A percentile compares a stretch with the other conserved stretches of the same genome.
Conservation (phyloP, 768 basidiomycete species). For the Pleurotus citrinopileatus region DNA sequence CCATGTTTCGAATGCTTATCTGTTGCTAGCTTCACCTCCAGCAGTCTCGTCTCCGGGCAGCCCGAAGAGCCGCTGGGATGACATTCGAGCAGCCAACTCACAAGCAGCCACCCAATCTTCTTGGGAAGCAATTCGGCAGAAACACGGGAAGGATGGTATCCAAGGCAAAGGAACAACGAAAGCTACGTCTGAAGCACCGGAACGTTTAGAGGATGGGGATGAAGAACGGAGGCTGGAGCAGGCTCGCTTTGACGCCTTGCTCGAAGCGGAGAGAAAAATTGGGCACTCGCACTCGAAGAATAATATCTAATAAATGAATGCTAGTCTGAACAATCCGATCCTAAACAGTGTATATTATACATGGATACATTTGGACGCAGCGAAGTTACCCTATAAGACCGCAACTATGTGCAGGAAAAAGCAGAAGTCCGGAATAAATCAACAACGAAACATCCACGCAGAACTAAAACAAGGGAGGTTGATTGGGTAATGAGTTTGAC, state of each 20-base stretch:
- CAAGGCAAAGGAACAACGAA: constrained; percentile 10
- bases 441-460: neutral
- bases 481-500: neutral
- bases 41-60: constrained; percentile 9
- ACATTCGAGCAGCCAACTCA: constrained; percentile 55
- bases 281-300: constrained; percentile 15
- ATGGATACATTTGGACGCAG: neutral
- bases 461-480: constrained; percentile 1
- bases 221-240: constrained; percentile 43
- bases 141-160: constrained; percentile 40
- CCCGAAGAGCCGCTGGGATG: constrained; percentile 51
- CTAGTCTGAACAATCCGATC: constrained; percentile 3
- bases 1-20: neutral
- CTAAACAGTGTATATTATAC: neutral
- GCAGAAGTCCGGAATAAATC: neutral
- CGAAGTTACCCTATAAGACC: too few relatives aligned
- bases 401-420: neutral
- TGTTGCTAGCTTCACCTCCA: constrained; percentile 6
- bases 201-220: constrained; percentile 6
- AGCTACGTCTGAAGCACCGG: neutral
- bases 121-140: constrained; percentile 69
- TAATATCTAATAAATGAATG: constrained; percentile 15
- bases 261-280: constrained; percentile 56
- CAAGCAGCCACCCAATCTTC: constrained; percentile 42
- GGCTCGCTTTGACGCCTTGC: constrained; percentile 53